Conservation (phyloP, 768 basidiomycete species). For the Mycena albidolilacea region DNA sequence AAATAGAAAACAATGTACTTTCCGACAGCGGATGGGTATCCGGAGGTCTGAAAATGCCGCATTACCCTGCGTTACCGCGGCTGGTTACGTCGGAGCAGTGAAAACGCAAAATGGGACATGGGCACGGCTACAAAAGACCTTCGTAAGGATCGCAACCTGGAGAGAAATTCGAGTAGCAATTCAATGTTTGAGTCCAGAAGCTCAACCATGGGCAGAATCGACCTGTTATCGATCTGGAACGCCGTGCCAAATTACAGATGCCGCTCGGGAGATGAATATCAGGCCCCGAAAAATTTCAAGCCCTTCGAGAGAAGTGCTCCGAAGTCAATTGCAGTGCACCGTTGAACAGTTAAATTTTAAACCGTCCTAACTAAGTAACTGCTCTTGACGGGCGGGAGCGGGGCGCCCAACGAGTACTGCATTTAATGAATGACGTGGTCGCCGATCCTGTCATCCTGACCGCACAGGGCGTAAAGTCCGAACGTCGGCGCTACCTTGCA, state of each 20-base stretch:
- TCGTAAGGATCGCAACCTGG: too few species aligned
- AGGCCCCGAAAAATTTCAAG: background rate
- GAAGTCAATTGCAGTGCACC: background rate
- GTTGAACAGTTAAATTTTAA: background rate
- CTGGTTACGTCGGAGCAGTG: too few species aligned
- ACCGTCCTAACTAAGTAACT: background rate
- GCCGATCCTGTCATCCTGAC: background rate
- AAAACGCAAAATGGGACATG: too few species aligned
- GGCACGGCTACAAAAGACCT: too few species aligned
- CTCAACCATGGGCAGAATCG: too few species aligned
- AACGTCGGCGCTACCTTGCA: background rate
- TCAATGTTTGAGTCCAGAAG: too few species aligned
- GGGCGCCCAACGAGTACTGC: background rate
- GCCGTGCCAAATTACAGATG: background rate
- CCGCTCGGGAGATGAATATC: background rate
- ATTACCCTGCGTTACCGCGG: too few species aligned
- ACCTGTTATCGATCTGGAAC: background rate
- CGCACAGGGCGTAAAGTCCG: background rate
- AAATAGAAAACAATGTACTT: too few species aligned
- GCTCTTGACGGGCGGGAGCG: background rate
- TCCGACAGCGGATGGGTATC: too few species aligned
- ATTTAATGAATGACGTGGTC: slow-evolving; percentile 19
- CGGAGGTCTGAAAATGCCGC: too few species aligned
- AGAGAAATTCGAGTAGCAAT: too few species aligned
- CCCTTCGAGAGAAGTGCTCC: background rate